Conservation (phyloP, 176 grass and related monocot genomes). For the Pontederia crassipes region DNA sequence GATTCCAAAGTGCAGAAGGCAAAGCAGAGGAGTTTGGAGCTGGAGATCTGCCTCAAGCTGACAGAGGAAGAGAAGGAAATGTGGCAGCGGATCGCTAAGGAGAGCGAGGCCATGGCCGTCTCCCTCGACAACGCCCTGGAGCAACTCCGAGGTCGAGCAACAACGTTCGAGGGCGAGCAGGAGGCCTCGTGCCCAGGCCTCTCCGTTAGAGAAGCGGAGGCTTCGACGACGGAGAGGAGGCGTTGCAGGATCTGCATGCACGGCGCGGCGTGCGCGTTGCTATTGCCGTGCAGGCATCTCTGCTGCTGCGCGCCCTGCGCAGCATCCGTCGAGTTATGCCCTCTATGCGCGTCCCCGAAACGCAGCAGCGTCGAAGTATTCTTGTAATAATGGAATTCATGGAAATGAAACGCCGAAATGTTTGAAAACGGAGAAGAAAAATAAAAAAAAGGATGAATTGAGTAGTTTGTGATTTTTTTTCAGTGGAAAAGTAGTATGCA, state of each 20-base stretch:
- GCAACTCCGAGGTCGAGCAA: neutral
- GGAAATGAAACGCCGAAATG: too few relatives aligned
- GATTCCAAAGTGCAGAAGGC: neutral
- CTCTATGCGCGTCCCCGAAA: neutral
- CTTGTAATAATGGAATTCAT: neutral
- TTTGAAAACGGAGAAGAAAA: too few relatives aligned
- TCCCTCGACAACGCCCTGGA: neutral
- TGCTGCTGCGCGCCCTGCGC: constrained; percentile 3
- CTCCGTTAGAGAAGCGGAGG: neutral
- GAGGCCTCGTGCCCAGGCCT: neutral
- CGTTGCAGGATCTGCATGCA: neutral
- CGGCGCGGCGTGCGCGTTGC: neutral
- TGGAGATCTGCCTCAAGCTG: neutral
- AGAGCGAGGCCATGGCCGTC: neutral
- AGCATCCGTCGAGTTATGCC: neutral
- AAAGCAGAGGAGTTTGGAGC: neutral
- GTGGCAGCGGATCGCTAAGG: neutral
- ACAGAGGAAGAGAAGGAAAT: neutral
- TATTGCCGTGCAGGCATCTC: neutral
- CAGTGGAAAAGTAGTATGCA: too few relatives aligned
- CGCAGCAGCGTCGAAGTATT: constrained; percentile 4
- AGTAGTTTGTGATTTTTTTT: too few relatives aligned
- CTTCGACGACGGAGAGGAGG: neutral
- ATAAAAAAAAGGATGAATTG: too few relatives aligned
- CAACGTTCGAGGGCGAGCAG: neutral